phyloP scores from a whole-genome alignment of 2,329 filamentous ascomycete species.

The Dothideomycetes sp. region DNA sequence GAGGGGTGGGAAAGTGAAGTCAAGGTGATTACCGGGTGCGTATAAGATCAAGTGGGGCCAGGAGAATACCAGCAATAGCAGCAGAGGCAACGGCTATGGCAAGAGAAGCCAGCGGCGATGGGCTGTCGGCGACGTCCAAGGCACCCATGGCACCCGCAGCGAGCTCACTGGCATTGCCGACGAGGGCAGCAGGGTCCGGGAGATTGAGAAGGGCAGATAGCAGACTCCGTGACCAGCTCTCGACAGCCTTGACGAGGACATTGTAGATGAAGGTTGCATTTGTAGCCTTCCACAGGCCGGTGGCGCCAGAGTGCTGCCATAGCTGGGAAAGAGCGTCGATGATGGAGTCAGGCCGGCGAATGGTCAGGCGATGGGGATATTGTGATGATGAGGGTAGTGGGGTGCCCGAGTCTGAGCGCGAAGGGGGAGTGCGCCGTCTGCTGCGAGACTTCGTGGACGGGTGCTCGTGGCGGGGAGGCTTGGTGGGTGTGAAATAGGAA shows the following conservation, averaged over 20 bases:
- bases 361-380: constrained; percentile 49
- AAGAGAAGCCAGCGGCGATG: constrained; percentile 72
- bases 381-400: constrained; percentile 26
- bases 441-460: constrained; percentile 20
- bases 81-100: constrained; percentile 58
- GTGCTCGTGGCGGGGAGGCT: constrained; percentile 30
- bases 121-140: constrained; percentile 68
- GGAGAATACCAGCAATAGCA: constrained; percentile 61
- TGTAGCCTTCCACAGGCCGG: constrained; percentile 88
- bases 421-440: constrained; percentile 31
- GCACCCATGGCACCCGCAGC: constrained; percentile 41
- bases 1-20: neutral
- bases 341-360: constrained; percentile 69
- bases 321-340: constrained; percentile 78
- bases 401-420: constrained; percentile 25
- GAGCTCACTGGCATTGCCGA: constrained; percentile 38
- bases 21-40: constrained; percentile 49
- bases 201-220: constrained; percentile 85
- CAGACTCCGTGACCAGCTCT: constrained; percentile 84
- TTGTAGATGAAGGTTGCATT: constrained; percentile 90
- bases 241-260: constrained; percentile 72
- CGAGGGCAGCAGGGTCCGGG: constrained; percentile 61
- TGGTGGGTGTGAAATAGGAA: constrained; percentile 70
- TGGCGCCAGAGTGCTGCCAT: constrained; percentile 79
- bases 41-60: constrained; percentile 82